Base-by-base conservation (phyloP, 179 eudicot genomes). In the Carnegiea gigantea region DNA sequence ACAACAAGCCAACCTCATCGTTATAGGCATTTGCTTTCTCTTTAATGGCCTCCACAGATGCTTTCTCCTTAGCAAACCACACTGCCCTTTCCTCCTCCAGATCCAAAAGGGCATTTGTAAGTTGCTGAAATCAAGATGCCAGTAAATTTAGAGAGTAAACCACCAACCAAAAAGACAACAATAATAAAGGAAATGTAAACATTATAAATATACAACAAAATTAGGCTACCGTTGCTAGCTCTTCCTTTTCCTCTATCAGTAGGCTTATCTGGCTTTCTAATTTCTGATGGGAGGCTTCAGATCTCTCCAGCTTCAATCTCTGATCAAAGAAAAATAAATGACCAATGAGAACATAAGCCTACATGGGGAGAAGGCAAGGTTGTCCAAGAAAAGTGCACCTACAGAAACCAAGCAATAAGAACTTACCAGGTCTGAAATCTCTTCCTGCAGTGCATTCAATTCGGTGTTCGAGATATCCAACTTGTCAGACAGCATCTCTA, bases 31-130 rank as follows among this genome's bases (percentile, higher is more conserved):
- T 86, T 77, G 91, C 79, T 84, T 92, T 91, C 43, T 86, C 91
- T 80, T 88, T 91, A 62, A 93, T 91, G 84, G 92, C 89, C 90
- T 90, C 88, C 84, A 90, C 49, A 23, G 97, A 90, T 84, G 93
- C 94, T 89, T 88, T 96, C 88, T 96, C 99, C 90, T 88, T 94
- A 9, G 97, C 88, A 43, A 86, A 84, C 95, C 98, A 91, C 86
- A 96, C 89, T 28, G 94, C 99, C 86, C 89, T 93, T 83, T 94
- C 99, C 83, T 96, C 98, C 90, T 94, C 99, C 89, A 91, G 83
- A 71, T 90, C 92, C 84, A 95, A 81, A 82, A 94, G 93, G 78
- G 98, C 96, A 81, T 96, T 91, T 43, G 97, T 88, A 75, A 96
- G 92, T 94, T 95, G 95, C 99, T 96, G 91, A 89, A 80, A 78